phyloP scores from a whole-genome alignment of 2,329 filamentous ascomycete genomes.

The Fusarium musae region DNA sequence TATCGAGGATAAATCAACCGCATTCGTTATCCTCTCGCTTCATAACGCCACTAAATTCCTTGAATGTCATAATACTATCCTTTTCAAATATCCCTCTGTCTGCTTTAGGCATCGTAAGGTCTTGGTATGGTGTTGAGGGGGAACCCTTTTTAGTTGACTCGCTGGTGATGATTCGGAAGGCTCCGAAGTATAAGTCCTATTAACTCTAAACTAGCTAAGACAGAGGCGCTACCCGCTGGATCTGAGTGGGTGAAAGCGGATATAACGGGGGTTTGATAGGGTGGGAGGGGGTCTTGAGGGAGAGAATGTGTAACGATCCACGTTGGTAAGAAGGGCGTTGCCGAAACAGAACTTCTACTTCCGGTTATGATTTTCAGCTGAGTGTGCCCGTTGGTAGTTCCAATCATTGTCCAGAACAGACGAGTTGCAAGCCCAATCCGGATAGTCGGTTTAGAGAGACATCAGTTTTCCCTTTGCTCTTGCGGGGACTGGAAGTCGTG shows the following conservation, averaged over 20 bases:
- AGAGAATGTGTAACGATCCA: not conserved
- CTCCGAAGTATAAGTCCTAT: not conserved
- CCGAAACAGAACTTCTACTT: not conserved
- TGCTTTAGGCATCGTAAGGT: not conserved
- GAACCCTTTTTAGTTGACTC: not conserved
- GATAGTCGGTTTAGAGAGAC: not conserved
- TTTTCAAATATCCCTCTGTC: not conserved
- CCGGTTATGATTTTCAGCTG: conserved; percentile 1
- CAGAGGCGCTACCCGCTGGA: not conserved
- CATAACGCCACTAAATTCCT: not conserved
- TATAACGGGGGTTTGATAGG: not conserved
- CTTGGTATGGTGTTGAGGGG: not conserved
- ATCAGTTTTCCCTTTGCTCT: fast-evolving
- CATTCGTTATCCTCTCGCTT: not conserved
- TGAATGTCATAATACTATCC: not conserved
- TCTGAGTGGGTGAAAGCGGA: not conserved
- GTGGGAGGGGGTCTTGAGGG: not conserved
- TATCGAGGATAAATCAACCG: not conserved
- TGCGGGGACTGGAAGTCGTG: not conserved
- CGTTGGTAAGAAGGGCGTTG: not conserved
- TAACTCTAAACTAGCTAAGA: not conserved
- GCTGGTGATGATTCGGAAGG: not conserved
- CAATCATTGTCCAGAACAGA: not conserved
- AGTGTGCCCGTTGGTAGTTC: not conserved
- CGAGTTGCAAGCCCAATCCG: not conserved